phyloP scores from a whole-genome alignment of 2,329 filamentous ascomycete species.

The Arthrinium phaeospermum region DNA sequence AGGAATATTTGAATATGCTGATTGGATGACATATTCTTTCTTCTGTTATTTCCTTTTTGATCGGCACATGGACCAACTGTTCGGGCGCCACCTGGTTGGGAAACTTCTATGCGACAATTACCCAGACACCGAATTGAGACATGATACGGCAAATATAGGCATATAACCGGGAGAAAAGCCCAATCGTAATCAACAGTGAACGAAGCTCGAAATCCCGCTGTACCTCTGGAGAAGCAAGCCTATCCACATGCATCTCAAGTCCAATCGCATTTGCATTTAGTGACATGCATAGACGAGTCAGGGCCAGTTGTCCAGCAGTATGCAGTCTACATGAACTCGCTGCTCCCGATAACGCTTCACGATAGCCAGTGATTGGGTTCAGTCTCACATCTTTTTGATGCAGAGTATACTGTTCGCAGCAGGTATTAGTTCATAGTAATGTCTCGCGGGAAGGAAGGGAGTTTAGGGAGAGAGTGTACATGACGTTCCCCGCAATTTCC shows the following conservation, averaged over 20 bases:
- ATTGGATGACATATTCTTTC: not conserved
- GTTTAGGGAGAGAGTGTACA: not conserved
- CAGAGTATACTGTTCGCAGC: not conserved
- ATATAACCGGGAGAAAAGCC: not conserved
- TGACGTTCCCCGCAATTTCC: not conserved
- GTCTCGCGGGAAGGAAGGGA: not conserved
- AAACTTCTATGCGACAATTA: constrained; percentile 18
- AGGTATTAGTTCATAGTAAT: not conserved
- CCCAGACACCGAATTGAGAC: too few relatives aligned
- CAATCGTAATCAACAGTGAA: not conserved
- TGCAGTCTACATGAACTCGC: not conserved
- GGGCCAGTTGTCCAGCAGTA: not conserved
- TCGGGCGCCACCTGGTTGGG: constrained; percentile 21
- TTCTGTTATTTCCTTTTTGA: constrained; percentile 22
- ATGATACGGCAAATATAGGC: too few relatives aligned
- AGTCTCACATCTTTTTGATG: not conserved
- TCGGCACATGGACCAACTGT: constrained; percentile 25
- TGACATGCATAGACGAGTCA: constrained; percentile 5
- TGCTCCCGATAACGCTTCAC: not conserved
- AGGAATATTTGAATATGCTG: not conserved
- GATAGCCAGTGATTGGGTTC: not conserved
- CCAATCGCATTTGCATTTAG: not conserved
- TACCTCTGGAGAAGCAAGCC: not conserved
- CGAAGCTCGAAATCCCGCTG: not conserved
- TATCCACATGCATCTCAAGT: not conserved